Conservation (phyloP, 345 rosid species). For the Corchorus olitorius region DNA sequence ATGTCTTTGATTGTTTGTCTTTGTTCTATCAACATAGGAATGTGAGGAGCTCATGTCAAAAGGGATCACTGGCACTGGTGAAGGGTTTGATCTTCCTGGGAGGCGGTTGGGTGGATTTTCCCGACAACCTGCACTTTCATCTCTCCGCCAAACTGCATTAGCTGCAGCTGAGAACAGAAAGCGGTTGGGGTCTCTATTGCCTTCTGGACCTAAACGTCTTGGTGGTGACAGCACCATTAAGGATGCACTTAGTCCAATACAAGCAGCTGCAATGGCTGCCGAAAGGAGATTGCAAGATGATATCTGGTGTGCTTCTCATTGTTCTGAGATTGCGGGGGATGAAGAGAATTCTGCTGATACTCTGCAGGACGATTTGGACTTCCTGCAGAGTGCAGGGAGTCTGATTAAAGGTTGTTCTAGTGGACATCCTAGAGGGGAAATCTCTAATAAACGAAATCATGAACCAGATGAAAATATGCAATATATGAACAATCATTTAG, state of each 20-base stretch:
- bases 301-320: constrained; percentile 80
- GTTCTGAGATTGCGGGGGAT: constrained; percentile 44
- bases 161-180: constrained; percentile 81
- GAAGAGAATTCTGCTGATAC: constrained; percentile 42
- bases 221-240: constrained; percentile 81
- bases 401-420: constrained; percentile 22
- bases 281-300: constrained; percentile 90
- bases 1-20: neutral
- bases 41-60: constrained; percentile 78
- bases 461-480: constrained; percentile 27
- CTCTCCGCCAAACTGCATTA: constrained; percentile 58
- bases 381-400: constrained; percentile 29
- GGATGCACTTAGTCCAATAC: constrained; percentile 81
- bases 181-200: constrained; percentile 54
- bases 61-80: constrained; percentile 69
- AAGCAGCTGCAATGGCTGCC: constrained; percentile 97
- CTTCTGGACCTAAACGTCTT: constrained; percentile 76
- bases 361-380: constrained; percentile 27
- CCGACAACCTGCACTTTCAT: constrained; percentile 65
- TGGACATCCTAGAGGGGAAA: constrained; percentile 14
- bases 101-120: constrained; percentile 79
- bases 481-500: constrained; percentile 24
- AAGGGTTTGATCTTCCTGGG: constrained; percentile 83
- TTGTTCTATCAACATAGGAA: constrained; percentile 48
- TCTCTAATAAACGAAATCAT: constrained; percentile 49